Evolutionary conservation across 2,329 filamentous ascomycete species (phyloP), one percentile per base, ranked within the genome.

Genomic region (Aspergillus costaricaensis): DNA sequence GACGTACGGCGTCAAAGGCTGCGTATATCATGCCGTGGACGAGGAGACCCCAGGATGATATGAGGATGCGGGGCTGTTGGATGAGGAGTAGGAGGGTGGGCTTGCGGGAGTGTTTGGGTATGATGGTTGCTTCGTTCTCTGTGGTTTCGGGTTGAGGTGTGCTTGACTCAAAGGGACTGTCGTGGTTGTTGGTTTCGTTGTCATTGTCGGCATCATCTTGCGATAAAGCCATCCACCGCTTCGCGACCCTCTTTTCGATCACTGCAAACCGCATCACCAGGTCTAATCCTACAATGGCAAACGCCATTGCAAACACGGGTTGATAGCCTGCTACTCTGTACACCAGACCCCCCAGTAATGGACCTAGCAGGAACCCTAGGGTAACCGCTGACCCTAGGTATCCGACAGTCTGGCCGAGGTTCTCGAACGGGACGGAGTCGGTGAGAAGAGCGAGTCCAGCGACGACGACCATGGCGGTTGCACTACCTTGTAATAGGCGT

Each of bases 331-430:
- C 80, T 65, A 83, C 83, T 27, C 83, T 78, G 68, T 88, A 89
- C 1, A 89, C 71, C 0, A 87, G 67, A 0, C 87, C 87, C 3
- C 87, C 87, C 0, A 87, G 71, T 0, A 86, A 77, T 0, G 87
- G 87, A 0, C 85, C 81, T 15, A 83, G 74, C 5, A 89, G 73
- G 44, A 82, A 81, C 0, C 86, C 86, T 0, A 86, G 77, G 0
- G 82, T 83, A 55, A 87, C 83, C 62, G 88, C 82, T 61, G 83
- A 83, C 70, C 76, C 70, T 65, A 84, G 80, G 49, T 82, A 82
- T 14, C 86, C 86, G 67, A 89, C 83, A 1, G 83, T 83, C 69
- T 86, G 86, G 2, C 86, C 87, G 39, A 89, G 70, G 50, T 85
- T 83, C 53, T 83, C 77, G 2, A 76, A 78, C 0, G 81, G 79